These are phyloP conservation scores for Porogramme epimiltina DNA, from an alignment of 1,284 basidiomycete genomes.

Conservation along the genomic window DNA sequence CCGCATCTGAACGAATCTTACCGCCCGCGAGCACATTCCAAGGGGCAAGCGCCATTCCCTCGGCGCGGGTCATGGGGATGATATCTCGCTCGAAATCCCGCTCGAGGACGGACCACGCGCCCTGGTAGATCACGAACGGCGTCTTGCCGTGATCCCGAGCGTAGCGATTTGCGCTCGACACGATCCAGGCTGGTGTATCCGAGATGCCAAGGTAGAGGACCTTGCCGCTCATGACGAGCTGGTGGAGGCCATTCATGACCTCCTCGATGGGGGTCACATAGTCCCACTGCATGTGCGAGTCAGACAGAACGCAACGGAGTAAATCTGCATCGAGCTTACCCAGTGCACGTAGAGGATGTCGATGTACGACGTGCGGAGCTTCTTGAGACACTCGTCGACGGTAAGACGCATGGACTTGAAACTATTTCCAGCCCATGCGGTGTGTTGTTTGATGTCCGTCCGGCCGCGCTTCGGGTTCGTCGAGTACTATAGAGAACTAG, in stretches of 20 bases:
- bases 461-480: conserved; percentile 8
- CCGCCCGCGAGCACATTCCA: conserved; percentile 46
- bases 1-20: conserved; percentile 23
- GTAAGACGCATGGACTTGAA: conserved; percentile 44
- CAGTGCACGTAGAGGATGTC: conserved; percentile 33
- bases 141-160: conserved; percentile 47
- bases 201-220: conserved; percentile 46
- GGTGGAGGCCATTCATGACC: conserved; percentile 47
- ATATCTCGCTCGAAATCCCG: conserved; percentile 61
- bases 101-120: conserved; percentile 48
- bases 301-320: conserved; percentile 37
- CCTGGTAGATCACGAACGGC: conserved; percentile 61
- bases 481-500: conserved; percentile 1
- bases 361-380: conserved; percentile 57
- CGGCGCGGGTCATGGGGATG: conserved; percentile 48
- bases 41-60: conserved; percentile 43
- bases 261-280: conserved; percentile 45
- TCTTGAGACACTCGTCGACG: conserved; percentile 50
- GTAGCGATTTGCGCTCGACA: conserved; percentile 52
- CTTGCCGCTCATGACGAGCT: conserved; percentile 41
- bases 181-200: conserved; percentile 58
- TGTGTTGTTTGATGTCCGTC: conserved; percentile 26
- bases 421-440: conserved; percentile 41
- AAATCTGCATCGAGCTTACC: background rate
- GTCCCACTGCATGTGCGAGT: conserved; percentile 31